Evolutionary conservation across 495 filamentous ascomycete genomes (phyloP).

Genomic region (Parathielavia appendiculata): DNA sequence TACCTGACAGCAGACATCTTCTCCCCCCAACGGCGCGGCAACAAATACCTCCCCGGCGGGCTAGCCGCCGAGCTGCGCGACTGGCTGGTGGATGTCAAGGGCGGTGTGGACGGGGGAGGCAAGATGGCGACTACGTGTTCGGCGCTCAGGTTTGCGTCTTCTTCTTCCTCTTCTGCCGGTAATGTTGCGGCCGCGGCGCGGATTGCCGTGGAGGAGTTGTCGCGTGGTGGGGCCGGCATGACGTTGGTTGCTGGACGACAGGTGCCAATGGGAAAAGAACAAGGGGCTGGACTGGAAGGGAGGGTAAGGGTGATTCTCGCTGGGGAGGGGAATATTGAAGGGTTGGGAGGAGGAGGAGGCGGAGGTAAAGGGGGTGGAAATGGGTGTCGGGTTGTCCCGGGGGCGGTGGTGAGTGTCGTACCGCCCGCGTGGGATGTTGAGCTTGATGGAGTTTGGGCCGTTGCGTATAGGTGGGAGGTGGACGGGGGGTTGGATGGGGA

Average conservation of each 20-base stretch:
- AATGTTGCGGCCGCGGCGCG: conserved; percentile 4
- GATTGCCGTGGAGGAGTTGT: conserved; percentile 27
- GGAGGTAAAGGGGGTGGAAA: conserved; percentile 4
- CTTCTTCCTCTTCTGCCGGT: too few relatives aligned
- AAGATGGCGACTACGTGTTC: conserved; percentile 5
- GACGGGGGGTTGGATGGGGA: neutral
- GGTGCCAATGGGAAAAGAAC: neutral
- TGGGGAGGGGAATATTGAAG: conserved; percentile 31
- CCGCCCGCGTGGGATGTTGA: conserved; percentile 43
- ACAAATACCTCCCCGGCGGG: conserved; percentile 39
- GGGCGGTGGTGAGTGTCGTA: conserved; percentile 34
- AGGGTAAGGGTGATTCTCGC: conserved; percentile 32
- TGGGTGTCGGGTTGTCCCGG: conserved; percentile 17
- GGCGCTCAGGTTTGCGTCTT: neutral
- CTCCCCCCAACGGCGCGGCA: conserved; percentile 37
- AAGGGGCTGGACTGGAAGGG: neutral
- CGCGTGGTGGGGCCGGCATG: conserved; percentile 18
- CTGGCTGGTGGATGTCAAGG: conserved; percentile 45
- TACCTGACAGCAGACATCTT: conserved; percentile 34
- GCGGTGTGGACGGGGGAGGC: conserved; percentile 20
- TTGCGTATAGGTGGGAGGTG: conserved; percentile 43
- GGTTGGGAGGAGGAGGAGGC: conserved; percentile 4
- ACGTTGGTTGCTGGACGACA: conserved; percentile 19
- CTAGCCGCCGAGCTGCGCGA: conserved; percentile 42
- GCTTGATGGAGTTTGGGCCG: conserved; percentile 38